phyloP scores from a whole-genome alignment of 305 asterid species.

The Plantago coronopus region DNA sequence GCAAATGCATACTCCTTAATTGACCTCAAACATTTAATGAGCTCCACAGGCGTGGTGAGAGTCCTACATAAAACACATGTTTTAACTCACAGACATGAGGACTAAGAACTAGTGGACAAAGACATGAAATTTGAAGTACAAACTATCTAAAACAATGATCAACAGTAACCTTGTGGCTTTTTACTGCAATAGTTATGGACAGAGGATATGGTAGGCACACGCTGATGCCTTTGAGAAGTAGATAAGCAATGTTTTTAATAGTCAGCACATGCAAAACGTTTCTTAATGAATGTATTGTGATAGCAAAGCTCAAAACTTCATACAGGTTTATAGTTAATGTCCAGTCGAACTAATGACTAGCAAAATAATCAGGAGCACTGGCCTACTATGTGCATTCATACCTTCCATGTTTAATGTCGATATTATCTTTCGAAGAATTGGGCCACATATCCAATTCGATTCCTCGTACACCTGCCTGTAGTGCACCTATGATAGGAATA shows the following conservation, averaged over 20 bases:
- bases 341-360: not conserved
- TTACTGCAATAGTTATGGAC: too few relatives aligned
- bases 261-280: too few relatives aligned
- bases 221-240: too few relatives aligned
- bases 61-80: constrained; percentile 34
- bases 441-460: constrained; percentile 78
- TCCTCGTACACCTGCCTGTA: constrained; percentile 52
- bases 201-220: too few relatives aligned
- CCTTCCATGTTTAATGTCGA: constrained; percentile 74
- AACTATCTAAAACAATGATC: too few relatives aligned
- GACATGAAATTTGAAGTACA: too few relatives aligned
- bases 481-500: constrained; percentile 52
- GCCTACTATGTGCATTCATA: constrained; percentile 31
- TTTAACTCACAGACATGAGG: too few relatives aligned
- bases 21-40: constrained; percentile 63
- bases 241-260: too few relatives aligned
- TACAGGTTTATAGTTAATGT: not conserved
- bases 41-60: constrained; percentile 61
- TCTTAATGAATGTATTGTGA: too few relatives aligned
- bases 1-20: constrained; percentile 61
- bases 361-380: not conserved
- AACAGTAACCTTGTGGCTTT: too few relatives aligned
- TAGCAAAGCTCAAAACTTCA: not conserved
- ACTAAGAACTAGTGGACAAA: too few relatives aligned
- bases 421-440: constrained; percentile 50